A percentile compares a stretch with the other conserved stretches of the same genome.
phyloP scores from a whole-genome alignment of 345 rosid genomes.

The Draba incana region DNA sequence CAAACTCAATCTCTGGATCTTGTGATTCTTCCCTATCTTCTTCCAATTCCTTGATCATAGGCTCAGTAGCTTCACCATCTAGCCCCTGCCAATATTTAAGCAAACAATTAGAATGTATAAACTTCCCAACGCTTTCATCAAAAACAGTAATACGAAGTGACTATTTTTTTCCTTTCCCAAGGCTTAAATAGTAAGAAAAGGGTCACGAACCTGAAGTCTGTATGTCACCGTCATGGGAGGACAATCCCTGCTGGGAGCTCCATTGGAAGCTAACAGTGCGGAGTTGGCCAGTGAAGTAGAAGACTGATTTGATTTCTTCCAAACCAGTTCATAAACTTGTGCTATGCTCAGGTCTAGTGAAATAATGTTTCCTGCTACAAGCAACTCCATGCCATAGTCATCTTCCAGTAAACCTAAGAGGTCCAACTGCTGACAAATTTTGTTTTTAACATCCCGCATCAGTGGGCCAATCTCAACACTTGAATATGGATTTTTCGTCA shows the following conservation, averaged over 20 bases:
- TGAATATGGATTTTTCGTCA: slow-evolving; percentile 98
- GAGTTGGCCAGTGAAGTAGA: slow-evolving; percentile 61
- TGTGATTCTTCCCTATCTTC: slow-evolving; percentile 98
- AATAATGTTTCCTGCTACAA: slow-evolving; percentile 97
- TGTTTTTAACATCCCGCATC: slow-evolving; percentile 99
- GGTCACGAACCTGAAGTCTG: slow-evolving; percentile 87
- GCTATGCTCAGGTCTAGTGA: slow-evolving; percentile 96
- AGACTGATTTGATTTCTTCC: slow-evolving; percentile 95
- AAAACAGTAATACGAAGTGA: slow-evolving; percentile 4
- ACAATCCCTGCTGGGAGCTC: slow-evolving; percentile 70
- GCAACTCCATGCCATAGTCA: slow-evolving; percentile 96
- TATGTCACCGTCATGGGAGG: slow-evolving; percentile 97
- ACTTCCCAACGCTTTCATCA: slow-evolving; percentile 19
- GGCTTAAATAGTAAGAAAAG: slow-evolving; percentile 13
- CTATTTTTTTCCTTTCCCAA: not conserved
- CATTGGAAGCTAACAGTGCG: slow-evolving; percentile 62
- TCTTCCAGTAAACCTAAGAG: slow-evolving; percentile 87
- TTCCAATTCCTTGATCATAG: slow-evolving; percentile 98
- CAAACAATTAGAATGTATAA: slow-evolving; percentile 23
- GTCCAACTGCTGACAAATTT: slow-evolving; percentile 94
- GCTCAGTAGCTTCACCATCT: slow-evolving; percentile 99
- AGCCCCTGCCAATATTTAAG: slow-evolving; percentile 62
- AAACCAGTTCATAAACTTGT: slow-evolving; percentile 97
- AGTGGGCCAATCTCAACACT: slow-evolving; percentile 97
- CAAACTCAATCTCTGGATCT: slow-evolving; percentile 99